A percentile compares a stretch with the other conserved stretches of the same genome.
phyloP scores from a whole-genome alignment of 331 rosid species.

The Dryas integrifolia region DNA sequence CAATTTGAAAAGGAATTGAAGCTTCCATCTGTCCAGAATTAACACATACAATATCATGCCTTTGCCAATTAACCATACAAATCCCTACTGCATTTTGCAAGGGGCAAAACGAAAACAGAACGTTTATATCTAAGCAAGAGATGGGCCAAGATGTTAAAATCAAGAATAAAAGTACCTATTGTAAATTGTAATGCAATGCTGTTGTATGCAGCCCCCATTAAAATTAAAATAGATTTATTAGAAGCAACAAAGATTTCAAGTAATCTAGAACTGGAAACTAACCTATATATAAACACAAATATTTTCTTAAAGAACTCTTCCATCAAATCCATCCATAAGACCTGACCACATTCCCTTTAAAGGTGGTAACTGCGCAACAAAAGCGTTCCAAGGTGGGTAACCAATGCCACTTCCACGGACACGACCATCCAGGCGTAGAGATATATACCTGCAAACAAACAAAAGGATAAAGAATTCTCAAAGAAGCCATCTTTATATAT shows the following conservation, averaged over 20 bases:
- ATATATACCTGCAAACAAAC: conserved; percentile 56
- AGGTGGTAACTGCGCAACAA: conserved; percentile 84
- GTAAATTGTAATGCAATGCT: no score
- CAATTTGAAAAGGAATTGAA: neutral
- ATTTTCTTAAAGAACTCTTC: conserved; percentile 55
- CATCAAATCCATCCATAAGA: conserved; percentile 87
- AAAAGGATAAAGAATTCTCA: neutral
- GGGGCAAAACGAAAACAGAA: neutral
- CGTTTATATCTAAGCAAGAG: neutral
- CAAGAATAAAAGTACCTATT: neutral
- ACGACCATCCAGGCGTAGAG: conserved; percentile 91
- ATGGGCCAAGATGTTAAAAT: neutral
- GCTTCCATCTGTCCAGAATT: neutral
- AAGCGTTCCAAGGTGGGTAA: conserved; percentile 58
- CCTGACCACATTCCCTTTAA: conserved; percentile 96
- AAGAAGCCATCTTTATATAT: neutral
- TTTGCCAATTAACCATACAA: neutral
- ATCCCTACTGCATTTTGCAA: neutral
- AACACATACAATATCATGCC: neutral
- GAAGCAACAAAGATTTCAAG: neutral
- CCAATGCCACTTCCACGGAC: conserved; percentile 93
- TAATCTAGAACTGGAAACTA: conserved; percentile 7
- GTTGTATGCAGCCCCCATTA: neutral
- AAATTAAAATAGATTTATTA: neutral
- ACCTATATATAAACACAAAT: conserved; percentile 12